A percentile compares a stretch with the other conserved stretches of the same genome.
These are phyloP conservation scores for Cupressus sempervirens DNA, from an alignment of 75 land plant species.

Conservation along the genomic window DNA sequence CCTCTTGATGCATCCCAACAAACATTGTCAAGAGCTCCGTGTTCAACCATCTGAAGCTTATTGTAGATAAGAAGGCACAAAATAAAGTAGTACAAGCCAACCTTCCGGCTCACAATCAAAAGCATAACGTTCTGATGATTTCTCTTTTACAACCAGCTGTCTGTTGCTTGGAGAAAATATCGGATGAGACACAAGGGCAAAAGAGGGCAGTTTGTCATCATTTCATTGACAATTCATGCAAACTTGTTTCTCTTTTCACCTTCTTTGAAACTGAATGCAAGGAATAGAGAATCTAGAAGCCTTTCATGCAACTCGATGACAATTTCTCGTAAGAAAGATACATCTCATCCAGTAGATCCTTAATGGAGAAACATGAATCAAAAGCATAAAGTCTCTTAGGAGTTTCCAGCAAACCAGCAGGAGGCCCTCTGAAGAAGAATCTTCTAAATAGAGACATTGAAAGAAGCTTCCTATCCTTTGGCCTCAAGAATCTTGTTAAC, in stretches of 20 bases:
- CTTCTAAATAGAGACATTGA: slow-evolving; percentile 89
- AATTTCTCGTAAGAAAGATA: slow-evolving; percentile 83
- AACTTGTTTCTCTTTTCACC: slow-evolving; percentile 86
- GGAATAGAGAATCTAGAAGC: slow-evolving; percentile 76
- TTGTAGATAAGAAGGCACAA: slow-evolving; percentile 71
- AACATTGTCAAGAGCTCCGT: slow-evolving; percentile 72
- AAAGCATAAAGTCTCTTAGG: slow-evolving; percentile 85
- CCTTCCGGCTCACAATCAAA: slow-evolving; percentile 95
- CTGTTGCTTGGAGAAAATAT: slow-evolving; percentile 84
- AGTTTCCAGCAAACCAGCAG: slow-evolving; percentile 96
- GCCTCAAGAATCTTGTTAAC: background rate
- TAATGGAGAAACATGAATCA: slow-evolving; percentile 94
- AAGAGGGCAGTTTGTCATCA: slow-evolving; percentile 93
- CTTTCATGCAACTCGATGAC: slow-evolving; percentile 81
- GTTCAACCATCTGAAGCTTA: slow-evolving; percentile 79
- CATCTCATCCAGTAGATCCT: slow-evolving; percentile 73
- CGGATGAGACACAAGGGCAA: slow-evolving; percentile 82
- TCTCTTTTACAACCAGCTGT: slow-evolving; percentile 72
- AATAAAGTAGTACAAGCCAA: slow-evolving; percentile 88
- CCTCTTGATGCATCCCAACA: slow-evolving; percentile 91
- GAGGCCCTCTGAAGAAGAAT: slow-evolving; percentile 86
- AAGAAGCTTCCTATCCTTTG: background rate
- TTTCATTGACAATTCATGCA: slow-evolving; percentile 75
- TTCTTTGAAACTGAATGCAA: slow-evolving; percentile 90
- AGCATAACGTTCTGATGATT: slow-evolving; percentile 70